These are phyloP conservation scores for Davidsoniella virescens DNA, from an alignment of 2,329 filamentous ascomycete species.

Conservation along the genomic window DNA sequence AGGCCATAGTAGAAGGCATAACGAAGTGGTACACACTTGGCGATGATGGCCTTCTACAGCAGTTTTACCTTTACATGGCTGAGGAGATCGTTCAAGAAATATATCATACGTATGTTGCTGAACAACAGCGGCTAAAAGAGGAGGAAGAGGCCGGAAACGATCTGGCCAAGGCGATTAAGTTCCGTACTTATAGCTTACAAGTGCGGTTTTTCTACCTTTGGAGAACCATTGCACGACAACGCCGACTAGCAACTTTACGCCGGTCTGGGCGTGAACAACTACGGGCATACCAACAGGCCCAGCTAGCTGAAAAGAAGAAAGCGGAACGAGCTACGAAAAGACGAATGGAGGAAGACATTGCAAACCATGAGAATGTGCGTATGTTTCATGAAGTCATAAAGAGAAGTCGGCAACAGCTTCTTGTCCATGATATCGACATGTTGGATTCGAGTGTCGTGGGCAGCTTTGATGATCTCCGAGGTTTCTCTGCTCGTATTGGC, in stretches of 20 bases:
- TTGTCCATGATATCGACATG: constrained; percentile 24
- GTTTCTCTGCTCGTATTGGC: constrained; percentile 22
- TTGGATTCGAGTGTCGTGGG: constrained; percentile 27
- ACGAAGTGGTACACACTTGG: constrained; percentile 38
- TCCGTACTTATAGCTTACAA: constrained; percentile 31
- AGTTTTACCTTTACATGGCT: constrained; percentile 31
- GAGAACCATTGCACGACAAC: constrained; percentile 32
- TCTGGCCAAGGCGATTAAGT: constrained; percentile 31
- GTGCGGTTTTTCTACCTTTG: constrained; percentile 42
- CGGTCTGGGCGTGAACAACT: constrained; percentile 35
- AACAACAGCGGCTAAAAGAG: constrained; percentile 26
- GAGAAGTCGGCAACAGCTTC: constrained; percentile 18
- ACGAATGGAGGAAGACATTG: constrained; percentile 11
- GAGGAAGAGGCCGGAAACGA: constrained; percentile 33
- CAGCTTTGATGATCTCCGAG: constrained; percentile 25
- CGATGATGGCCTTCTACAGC: constrained; percentile 35
- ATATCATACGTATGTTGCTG: constrained; percentile 25
- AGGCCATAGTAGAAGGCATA: constrained; percentile 27
- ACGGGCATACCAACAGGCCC: constrained; percentile 28
- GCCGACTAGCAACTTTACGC: constrained; percentile 33
- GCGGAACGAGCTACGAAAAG: constrained; percentile 14
- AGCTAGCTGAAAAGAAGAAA: constrained; percentile 22
- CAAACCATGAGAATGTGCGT: constrained; percentile 1
- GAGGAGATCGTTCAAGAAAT: constrained; percentile 28
- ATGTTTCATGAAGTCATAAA: constrained; percentile 12